A percentile compares a stretch with the other conserved stretches of the same genome.
Evolutionary conservation across 2,329 filamentous ascomycete species (phyloP).

Genomic region (Beauveria sp.): DNA sequence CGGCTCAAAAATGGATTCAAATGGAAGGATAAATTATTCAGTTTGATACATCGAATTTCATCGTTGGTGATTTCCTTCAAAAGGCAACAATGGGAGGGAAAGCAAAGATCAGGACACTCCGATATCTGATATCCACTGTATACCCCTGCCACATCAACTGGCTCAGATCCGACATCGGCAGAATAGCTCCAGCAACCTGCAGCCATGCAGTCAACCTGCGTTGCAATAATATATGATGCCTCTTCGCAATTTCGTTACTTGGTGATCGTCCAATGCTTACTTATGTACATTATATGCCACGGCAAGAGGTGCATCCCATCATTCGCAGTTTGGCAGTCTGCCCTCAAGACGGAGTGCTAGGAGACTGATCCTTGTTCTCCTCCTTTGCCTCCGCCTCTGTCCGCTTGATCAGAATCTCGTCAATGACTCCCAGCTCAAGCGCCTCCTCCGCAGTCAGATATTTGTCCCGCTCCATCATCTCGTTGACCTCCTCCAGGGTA

Average conservation of each 20-base stretch:
- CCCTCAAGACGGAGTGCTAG: constrained; percentile 8
- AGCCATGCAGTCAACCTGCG: neutral
- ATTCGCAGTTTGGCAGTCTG: neutral
- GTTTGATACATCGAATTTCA: no score
- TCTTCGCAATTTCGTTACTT: neutral
- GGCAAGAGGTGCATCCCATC: neutral
- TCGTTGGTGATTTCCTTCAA: no score
- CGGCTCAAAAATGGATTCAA: no score
- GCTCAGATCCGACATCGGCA: constrained; percentile 4
- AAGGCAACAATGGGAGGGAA: no score
- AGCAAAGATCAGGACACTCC: neutral
- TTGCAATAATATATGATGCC: neutral
- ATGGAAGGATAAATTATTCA: no score
- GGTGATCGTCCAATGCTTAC: neutral
- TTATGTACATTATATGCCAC: neutral
- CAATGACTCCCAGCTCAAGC: constrained; percentile 81
- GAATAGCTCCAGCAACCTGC: neutral
- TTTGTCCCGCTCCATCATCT: constrained; percentile 93
- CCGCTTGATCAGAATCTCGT: constrained; percentile 72
- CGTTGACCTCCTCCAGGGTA: constrained; percentile 75
- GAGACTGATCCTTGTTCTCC: constrained; percentile 18
- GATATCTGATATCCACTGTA: neutral
- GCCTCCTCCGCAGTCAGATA: constrained; percentile 88
- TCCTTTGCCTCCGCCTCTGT: constrained; percentile 30
- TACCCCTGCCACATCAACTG: neutral